These are phyloP conservation scores for Boletellus ananiceps DNA, from an alignment of 768 basidiomycete genomes.

Conservation along the genomic window DNA sequence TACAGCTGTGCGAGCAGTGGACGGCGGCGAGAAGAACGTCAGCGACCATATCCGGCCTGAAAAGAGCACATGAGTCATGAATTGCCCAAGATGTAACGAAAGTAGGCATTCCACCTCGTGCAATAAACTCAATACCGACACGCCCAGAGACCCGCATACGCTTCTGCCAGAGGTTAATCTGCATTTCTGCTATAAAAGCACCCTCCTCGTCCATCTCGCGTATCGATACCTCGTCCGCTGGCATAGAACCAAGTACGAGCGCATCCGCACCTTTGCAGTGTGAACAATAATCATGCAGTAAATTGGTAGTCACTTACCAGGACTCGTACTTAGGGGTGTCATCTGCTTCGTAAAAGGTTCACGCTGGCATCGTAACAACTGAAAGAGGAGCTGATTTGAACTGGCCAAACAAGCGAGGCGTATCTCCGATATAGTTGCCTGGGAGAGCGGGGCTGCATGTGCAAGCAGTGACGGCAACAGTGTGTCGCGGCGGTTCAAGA, in stretches of 20 bases:
- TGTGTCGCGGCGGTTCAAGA: slow-evolving; percentile 46
- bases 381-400: slow-evolving; percentile 25
- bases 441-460: slow-evolving; percentile 43
- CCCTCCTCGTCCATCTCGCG: slow-evolving; percentile 48
- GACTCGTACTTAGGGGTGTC: slow-evolving; percentile 9
- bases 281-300: not conserved
- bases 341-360: slow-evolving; percentile 8
- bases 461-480: slow-evolving; percentile 50
- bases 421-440: slow-evolving; percentile 52
- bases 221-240: slow-evolving; percentile 53
- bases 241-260: slow-evolving; percentile 38
- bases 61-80: not conserved
- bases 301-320: not conserved
- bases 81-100: not conserved
- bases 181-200: slow-evolving; percentile 44
- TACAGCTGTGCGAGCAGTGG: not conserved
- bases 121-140: slow-evolving; percentile 62
- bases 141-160: slow-evolving; percentile 61
- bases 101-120: slow-evolving; percentile 40
- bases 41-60: slow-evolving; percentile 28
- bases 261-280: slow-evolving; percentile 42
- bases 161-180: slow-evolving; percentile 58
- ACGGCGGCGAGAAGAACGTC: slow-evolving; percentile 17
- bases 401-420: slow-evolving; percentile 55
- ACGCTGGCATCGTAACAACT: slow-evolving; percentile 17